Base-by-base conservation (phyloP, 352 stramenopile genomes). In the Phytophthora quininea region DNA sequence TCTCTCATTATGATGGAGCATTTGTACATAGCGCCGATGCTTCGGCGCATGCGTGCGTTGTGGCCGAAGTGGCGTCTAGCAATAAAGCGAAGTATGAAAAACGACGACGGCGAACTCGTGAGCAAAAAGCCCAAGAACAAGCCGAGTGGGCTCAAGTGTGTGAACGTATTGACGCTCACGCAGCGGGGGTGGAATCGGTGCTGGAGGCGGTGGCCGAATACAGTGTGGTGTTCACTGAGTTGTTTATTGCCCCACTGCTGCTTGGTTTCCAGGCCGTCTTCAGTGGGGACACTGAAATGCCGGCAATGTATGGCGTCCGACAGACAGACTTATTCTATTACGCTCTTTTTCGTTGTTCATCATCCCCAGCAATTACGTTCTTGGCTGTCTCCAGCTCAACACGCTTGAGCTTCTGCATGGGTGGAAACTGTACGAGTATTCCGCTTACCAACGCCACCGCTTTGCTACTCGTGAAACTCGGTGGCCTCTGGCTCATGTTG, bases 381-480 rank as follows among this genome's bases (percentile, higher is more conserved):
- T 98, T 59, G 96, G 98, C 63, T 86, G 96, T 3, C 97, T 99
- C 52, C 82, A 99, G 63, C 84, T 99, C 3, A 98, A 98, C 71
- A 97, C 92, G 30, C 91, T 98, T 58, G 97, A 99, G 67, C 88
- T 99, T 11, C 83, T 97, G 8, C 93, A 98, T 60, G 97, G 97
- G 7, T 99, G 96, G 95, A 98, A 98, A 71, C 84, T 99, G 9
- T 98, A 98, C 79, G 97, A 99, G 77, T 99, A 99, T 76, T 82
- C 98, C 5, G 91, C 90, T 37, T 99, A 99, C 71, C 93, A 99
- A 66, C 82, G 95, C 58, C 98, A 98, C 70, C 87, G 96, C 32
- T 99, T 99, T 72, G 80, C 77, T 11, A 97, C 98, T 33, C 87
- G 97, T 15, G 90, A 98, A 37, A 80, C 94, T 40, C 86, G 92